A percentile compares a stretch with the other conserved stretches of the same genome.
Evolutionary conservation across 2,329 filamentous ascomycete species (phyloP).

Genomic region (Drechslerella coelobrocha): DNA sequence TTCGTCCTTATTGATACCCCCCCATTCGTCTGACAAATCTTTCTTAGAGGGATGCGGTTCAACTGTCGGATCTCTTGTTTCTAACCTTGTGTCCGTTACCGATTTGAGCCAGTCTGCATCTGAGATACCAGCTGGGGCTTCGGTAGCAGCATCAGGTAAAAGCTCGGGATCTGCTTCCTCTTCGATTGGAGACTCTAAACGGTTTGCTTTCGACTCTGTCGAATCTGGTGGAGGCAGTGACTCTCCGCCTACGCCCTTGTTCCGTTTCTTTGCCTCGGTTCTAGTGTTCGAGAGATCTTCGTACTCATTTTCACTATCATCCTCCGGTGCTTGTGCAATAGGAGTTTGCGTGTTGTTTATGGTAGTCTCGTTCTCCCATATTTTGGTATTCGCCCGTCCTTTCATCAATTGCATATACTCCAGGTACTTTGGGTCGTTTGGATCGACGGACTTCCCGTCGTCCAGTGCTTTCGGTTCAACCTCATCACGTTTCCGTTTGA

Average conservation of each 20-base stretch:
- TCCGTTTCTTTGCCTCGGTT: constrained; percentile 63
- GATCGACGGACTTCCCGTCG: constrained; percentile 52
- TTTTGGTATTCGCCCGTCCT: constrained; percentile 69
- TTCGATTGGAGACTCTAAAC: constrained; percentile 14
- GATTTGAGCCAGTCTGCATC: constrained; percentile 93
- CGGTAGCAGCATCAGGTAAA: constrained; percentile 22
- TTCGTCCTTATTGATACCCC: constrained; percentile 51
- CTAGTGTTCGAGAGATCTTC: constrained; percentile 65
- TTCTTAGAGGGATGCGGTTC: constrained; percentile 38
- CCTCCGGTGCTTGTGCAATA: constrained; percentile 55
- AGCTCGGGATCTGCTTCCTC: constrained; percentile 33
- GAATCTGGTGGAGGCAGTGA: background rate
- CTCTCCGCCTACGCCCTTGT: constrained; percentile 50
- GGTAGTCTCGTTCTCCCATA: constrained; percentile 65
- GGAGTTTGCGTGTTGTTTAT: constrained; percentile 19
- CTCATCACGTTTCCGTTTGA: constrained; percentile 73
- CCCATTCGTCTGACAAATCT: constrained; percentile 30
- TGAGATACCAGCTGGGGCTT: constrained; percentile 22
- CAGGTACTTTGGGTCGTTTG: constrained; percentile 77
- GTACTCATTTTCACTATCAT: constrained; percentile 77
- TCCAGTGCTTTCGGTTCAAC: constrained; percentile 57
- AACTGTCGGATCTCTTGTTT: constrained; percentile 65
- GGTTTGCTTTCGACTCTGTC: constrained; percentile 34
- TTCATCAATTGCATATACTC: constrained; percentile 88
- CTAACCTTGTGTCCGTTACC: constrained; percentile 79